Evolutionary conservation across 495 filamentous ascomycete species (phyloP).

Genomic region (Entonaema liquescens): DNA sequence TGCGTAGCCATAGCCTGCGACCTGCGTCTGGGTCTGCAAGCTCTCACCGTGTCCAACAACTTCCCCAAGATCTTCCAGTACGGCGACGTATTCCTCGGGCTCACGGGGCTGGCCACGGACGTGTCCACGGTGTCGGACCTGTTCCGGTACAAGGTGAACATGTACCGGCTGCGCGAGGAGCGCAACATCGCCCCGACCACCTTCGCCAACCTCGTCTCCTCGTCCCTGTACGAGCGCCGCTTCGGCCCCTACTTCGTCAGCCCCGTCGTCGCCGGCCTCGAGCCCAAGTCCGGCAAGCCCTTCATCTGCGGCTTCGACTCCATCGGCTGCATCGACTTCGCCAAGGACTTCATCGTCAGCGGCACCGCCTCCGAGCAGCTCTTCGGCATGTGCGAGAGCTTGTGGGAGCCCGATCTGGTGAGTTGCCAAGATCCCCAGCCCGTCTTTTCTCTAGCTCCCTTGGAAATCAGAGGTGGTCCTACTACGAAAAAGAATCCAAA

Average conservation of each 20-base stretch:
- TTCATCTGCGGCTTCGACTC: conserved; percentile 99
- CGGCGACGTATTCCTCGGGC: conserved; percentile 93
- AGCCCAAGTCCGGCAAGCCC: conserved; percentile 88
- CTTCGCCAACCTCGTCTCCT: conserved; percentile 93
- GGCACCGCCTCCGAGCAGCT: conserved; percentile 96
- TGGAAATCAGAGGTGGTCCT: too few relatives aligned
- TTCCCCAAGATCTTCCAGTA: conserved; percentile 99
- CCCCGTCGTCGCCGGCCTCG: conserved; percentile 92
- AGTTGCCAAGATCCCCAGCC: too few relatives aligned
- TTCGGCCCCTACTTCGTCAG: conserved; percentile 97
- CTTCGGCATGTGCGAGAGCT: conserved; percentile 96
- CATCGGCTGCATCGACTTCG: conserved; percentile 99
- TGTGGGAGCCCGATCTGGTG: conserved; percentile 98
- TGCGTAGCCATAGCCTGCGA: conserved; percentile 99
- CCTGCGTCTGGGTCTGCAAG: conserved; percentile 94
- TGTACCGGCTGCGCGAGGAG: conserved; percentile 99
- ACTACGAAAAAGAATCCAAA: too few relatives aligned
- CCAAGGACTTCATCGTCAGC: conserved; percentile 98
- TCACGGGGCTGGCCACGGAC: conserved; percentile 96
- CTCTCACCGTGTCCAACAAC: conserved; percentile 98
- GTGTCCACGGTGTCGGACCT: conserved; percentile 94
- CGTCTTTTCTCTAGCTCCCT: too few relatives aligned
- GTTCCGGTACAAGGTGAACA: conserved; percentile 99
- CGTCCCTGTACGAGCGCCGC: conserved; percentile 87
- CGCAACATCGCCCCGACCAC: conserved; percentile 93